Evolutionary conservation across 176 grass and related monocot species (phyloP).

Genomic region (Musa schizocarpa): DNA sequence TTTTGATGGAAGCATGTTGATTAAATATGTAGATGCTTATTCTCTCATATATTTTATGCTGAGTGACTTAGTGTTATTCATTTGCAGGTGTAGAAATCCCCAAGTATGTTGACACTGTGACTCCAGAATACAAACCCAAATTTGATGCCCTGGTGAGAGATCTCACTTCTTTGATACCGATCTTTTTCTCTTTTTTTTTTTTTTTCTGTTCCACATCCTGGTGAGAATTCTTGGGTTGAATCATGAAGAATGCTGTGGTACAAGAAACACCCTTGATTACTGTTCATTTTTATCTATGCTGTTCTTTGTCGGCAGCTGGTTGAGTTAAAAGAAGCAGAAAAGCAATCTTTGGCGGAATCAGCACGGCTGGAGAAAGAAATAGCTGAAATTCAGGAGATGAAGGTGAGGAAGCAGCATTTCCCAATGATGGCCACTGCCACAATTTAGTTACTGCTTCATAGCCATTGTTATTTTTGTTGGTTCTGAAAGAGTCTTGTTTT

Average conservation of each 20-base stretch:
- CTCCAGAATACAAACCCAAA: constrained; percentile 79
- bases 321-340: constrained; percentile 79
- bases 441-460: not conserved
- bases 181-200: no score
- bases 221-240: not conserved
- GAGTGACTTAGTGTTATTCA: not conserved
- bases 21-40: not conserved
- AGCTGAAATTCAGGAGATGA: constrained; percentile 65
- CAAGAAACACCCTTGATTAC: not conserved
- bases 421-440: not conserved
- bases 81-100: constrained; percentile 79
- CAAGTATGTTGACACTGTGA: constrained; percentile 77
- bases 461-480: not conserved
- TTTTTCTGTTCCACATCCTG: not conserved
- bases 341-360: constrained; percentile 46
- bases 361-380: constrained; percentile 78
- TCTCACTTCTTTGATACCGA: not conserved
- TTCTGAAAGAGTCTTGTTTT: constrained; percentile 14
- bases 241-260: not conserved
- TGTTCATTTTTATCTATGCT: not conserved
- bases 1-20: not conserved
- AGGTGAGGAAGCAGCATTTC: constrained; percentile 25
- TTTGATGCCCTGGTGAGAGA: constrained; percentile 72
- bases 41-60: not conserved
- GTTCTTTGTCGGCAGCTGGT: constrained; percentile 31